Percentiles rank a stretch among this genome's conserved stretches.
phyloP scores from a whole-genome alignment of 1,284 basidiomycete species.

The Cystobasidiaceae sp. region DNA sequence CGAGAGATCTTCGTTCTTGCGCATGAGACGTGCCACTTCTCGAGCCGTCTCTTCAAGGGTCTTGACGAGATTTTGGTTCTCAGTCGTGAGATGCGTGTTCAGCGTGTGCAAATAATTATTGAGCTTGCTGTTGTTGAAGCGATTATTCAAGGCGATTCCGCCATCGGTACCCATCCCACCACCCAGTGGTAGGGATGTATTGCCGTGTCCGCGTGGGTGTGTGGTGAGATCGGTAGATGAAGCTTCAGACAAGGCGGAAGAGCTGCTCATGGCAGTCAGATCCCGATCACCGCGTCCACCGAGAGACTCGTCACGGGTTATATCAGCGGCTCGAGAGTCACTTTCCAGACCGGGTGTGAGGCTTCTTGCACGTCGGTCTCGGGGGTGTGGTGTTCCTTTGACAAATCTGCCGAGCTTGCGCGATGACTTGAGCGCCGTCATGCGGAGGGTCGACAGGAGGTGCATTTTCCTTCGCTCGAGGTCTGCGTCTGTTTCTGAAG shows the following conservation, averaged over 20 bases:
- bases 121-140: conserved; percentile 73
- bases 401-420: conserved; percentile 2
- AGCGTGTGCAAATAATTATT: conserved; percentile 74
- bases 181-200: conserved; percentile 60
- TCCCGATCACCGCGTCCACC: too few species aligned
- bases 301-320: conserved; percentile 7
- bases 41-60: conserved; percentile 49
- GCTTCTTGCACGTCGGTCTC: conserved; percentile 18
- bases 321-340: not conserved
- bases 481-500: conserved; percentile 22
- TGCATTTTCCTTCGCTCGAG: conserved; percentile 37
- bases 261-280: conserved; percentile 19
- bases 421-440: conserved; percentile 37
- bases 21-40: conserved; percentile 28
- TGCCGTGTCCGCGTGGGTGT: conserved; percentile 60
- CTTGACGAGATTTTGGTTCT: conserved; percentile 65
- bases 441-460: conserved; percentile 37
- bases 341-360: not conserved
- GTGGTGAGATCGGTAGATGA: conserved; percentile 78
- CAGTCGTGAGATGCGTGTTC: conserved; percentile 70
- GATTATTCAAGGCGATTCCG: conserved; percentile 54
- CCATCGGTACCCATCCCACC: conserved; percentile 62
- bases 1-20: not conserved
- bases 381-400: conserved; percentile 19
- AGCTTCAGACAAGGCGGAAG: conserved; percentile 66